Base-by-base conservation (phyloP, 495 filamentous ascomycete genomes). In the Xylaria palmicola region DNA sequence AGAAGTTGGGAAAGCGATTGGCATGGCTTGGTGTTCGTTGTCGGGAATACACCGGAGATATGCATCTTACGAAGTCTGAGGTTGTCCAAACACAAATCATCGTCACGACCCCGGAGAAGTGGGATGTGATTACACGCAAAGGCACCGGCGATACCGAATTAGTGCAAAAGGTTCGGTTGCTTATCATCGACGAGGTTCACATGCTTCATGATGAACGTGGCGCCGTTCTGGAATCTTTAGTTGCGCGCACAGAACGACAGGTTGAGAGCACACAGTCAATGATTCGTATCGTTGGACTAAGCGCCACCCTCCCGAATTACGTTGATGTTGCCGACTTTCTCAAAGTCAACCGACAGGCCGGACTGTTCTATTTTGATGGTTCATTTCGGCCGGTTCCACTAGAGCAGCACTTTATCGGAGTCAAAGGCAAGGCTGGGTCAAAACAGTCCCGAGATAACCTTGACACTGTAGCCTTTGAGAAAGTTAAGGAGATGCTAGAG, bases 151-250 rank as follows among this genome's bases (percentile, higher is more conserved):
- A 99, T 69, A 98, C 95, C 6, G 95, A 97, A 69, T 83, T 99
- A 10, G 94, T 98, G 3, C 94, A 98, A 67, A 98, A 99, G 67
- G 94, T 99, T 10, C 85, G 94, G 17, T 77, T 99, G 29, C 83
- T 99, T 51, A 98, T 99, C 64, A 97, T 99, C 68, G 94, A 99
- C 73, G 94, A 99, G 75, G 94, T 99, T 2, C 94, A 99, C 67
- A 99, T 99, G 94, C 87, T 99, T 64, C 94, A 99, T 68, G 94
- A 99, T 70, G 94, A 97, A 70, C 86, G 94, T 67, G 94, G 94
- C 67, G 92, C 94, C 6, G 95, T 99, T 10, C 82, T 99, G 49
- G 94, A 99, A 69, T 96, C 92, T 6, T 77, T 99, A 49, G 94
- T 98, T 17, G 94, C 94, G 5, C 85, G 94, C 48, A 99, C 94